phyloP scores from a whole-genome alignment of 306 rosid species.

The Hylodesmum podocarpum region DNA sequence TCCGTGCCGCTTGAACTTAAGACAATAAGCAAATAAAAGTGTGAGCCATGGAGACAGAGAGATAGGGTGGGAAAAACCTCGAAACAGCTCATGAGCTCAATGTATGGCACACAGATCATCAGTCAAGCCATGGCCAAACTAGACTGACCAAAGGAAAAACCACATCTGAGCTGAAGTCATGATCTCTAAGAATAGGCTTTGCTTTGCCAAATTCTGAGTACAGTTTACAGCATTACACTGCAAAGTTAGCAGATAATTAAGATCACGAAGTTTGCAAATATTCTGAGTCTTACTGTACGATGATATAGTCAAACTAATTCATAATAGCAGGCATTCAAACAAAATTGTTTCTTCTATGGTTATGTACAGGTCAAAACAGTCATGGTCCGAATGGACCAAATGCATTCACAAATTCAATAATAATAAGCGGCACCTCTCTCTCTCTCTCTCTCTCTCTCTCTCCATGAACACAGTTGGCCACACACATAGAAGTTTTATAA shows the following conservation, averaged over 20 bases:
- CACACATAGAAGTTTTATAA: neutral
- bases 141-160: constrained; percentile 30
- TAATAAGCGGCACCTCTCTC: neutral
- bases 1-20: constrained; percentile 14
- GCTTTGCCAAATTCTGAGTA: neutral
- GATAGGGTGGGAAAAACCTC: constrained; percentile 31
- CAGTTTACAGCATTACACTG: constrained; percentile 8
- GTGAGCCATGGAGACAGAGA: neutral
- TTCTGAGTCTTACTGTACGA: neutral
- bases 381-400: neutral
- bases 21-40: constrained; percentile 16
- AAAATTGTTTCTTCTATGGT: neutral
- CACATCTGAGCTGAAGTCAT: constrained; percentile 22
- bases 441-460: neutral
- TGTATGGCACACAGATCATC: constrained; percentile 26
- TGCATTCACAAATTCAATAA: neutral
- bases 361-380: neutral
- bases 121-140: constrained; percentile 24
- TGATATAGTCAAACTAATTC: neutral
- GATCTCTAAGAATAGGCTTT: constrained; percentile 8
- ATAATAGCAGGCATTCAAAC: neutral
- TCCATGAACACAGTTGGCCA: neutral
- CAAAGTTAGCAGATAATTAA: constrained; percentile 16
- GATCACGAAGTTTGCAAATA: constrained; percentile 12
- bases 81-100: constrained; percentile 24